phyloP scores from a whole-genome alignment of 768 basidiomycete genomes.

The Serendipita sp. region DNA sequence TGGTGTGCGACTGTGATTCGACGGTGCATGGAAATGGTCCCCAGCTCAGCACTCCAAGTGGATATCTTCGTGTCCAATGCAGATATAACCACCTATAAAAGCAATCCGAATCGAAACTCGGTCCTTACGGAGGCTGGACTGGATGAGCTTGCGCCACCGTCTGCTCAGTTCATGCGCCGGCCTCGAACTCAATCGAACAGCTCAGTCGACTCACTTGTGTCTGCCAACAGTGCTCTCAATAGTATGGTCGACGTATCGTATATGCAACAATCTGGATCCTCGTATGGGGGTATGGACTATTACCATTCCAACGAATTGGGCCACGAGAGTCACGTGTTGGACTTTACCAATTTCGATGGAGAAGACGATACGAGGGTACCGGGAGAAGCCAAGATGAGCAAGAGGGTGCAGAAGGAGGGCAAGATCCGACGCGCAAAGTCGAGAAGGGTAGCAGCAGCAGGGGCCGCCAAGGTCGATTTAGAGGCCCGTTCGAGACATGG shows the following conservation, averaged over 20 bases:
- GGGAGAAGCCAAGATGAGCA: conserved; percentile 39
- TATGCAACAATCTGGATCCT: background rate
- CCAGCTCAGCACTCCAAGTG: conserved; percentile 35
- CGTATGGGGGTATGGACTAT: background rate
- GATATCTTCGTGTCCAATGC: conserved; percentile 62
- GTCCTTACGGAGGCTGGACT: conserved; percentile 5
- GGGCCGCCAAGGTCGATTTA: conserved; percentile 9
- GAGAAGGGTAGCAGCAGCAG: conserved; percentile 17
- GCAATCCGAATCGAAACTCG: conserved; percentile 6
- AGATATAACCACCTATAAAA: conserved; percentile 16
- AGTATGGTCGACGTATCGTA: conserved; percentile 13
- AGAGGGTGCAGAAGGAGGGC: conserved; percentile 42
- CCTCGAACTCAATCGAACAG: conserved; percentile 9
- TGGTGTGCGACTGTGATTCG: conserved; percentile 58
- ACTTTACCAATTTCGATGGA: conserved; percentile 65
- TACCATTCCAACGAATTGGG: conserved; percentile 15
- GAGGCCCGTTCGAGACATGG: conserved; percentile 9
- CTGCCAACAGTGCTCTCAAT: conserved; percentile 9
- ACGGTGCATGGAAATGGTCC: conserved; percentile 42
- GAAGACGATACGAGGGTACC: conserved; percentile 45
- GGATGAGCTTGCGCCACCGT: conserved; percentile 24
- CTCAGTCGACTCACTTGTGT: conserved; percentile 10
- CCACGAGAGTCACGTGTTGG: conserved; percentile 37
- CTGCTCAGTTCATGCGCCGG: conserved; percentile 17
- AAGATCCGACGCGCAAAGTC: conserved; percentile 37